Conservation (phyloP, 139 green algal species). For the Chlamydomonas sphaeroides region DNA sequence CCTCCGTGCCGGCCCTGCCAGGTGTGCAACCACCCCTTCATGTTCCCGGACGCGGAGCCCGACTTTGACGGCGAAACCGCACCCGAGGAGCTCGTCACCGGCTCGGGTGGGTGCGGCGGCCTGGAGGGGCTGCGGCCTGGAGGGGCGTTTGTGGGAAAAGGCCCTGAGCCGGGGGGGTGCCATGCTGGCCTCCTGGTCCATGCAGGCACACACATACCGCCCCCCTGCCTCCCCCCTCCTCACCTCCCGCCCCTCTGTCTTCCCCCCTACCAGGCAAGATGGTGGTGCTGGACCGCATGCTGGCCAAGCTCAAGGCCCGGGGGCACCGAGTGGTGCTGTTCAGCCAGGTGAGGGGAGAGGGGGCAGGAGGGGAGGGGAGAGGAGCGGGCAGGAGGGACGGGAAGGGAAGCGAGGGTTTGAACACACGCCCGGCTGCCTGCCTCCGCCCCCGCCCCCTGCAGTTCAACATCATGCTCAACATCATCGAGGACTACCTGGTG, state of each 20-base stretch:
- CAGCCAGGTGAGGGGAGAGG: conserved; percentile 46
- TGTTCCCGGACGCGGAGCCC: conserved; percentile 73
- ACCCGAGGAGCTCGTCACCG: conserved; percentile 66
- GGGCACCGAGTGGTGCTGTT: conserved; percentile 89
- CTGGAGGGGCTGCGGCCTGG: no score
- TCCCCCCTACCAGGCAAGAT: conserved; percentile 65
- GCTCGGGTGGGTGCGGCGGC: conserved; percentile 41
- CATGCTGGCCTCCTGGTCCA: no score
- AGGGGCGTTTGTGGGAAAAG: no score
- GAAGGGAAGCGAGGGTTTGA: no score
- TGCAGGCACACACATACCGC: no score
- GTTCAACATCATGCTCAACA: conserved; percentile 79
- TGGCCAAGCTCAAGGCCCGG: conserved; percentile 70
- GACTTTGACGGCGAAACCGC: conserved; percentile 65
- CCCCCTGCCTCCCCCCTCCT: no score
- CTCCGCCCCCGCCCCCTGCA: conserved; percentile 27
- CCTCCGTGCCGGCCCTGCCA: no score
- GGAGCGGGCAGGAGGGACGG: background rate
- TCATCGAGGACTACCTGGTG: conserved; percentile 77
- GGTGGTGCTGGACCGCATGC: conserved; percentile 81
- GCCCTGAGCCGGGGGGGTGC: no score
- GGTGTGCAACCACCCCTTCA: conserved; percentile 80
- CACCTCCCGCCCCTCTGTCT: background rate
- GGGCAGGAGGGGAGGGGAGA: background rate
- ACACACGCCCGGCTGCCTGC: no score